phyloP scores from a whole-genome alignment of 75 land plant species.

The Sequoiadendron giganteum region DNA sequence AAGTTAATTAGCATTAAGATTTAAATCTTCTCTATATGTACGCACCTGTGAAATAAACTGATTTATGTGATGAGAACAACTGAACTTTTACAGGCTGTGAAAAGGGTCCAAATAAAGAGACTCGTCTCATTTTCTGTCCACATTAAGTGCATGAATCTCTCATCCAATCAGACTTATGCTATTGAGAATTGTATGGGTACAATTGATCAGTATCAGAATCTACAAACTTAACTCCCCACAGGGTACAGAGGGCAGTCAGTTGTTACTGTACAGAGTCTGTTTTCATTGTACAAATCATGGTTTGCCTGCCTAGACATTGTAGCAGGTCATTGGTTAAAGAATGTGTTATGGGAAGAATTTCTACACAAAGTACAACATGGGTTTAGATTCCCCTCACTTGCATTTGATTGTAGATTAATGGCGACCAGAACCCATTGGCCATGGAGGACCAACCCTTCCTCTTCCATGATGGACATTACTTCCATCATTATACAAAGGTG shows the following conservation, averaged over 20 bases:
- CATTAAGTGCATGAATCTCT: not conserved
- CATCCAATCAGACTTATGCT: not conserved
- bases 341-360: not conserved
- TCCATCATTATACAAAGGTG: constrained; percentile 10
- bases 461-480: constrained; percentile 6
- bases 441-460: not conserved
- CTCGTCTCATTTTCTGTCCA: not conserved
- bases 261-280: not conserved
- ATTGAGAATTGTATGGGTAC: not conserved
- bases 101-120: not conserved
- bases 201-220: not conserved
- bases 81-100: not conserved
- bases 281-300: not conserved
- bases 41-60: not conserved
- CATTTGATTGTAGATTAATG: not conserved
- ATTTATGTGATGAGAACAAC: not conserved
- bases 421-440: constrained; percentile 6
- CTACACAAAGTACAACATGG: not conserved
- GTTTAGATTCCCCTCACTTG: not conserved
- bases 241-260: not conserved
- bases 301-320: not conserved
- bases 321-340: not conserved
- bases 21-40: not conserved
- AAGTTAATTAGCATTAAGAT: not conserved
- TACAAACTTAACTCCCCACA: not conserved